Conservation (phyloP, 805 yeast species). For the Pichia heedii region DNA sequence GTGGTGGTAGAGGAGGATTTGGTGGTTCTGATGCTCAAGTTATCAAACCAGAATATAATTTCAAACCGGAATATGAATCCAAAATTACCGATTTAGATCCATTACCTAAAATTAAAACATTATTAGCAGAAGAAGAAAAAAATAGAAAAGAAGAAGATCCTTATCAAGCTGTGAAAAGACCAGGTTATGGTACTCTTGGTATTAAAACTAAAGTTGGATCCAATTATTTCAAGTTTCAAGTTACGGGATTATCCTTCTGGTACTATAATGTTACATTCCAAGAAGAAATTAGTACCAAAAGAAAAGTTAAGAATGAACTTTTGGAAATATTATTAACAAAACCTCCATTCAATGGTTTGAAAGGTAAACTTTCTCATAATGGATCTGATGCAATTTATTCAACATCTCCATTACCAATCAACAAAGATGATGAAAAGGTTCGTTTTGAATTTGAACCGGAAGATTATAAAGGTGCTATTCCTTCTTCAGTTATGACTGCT, state of each 20-base stretch:
- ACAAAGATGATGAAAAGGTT: slow-evolving; percentile 12
- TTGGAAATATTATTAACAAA: slow-evolving; percentile 16
- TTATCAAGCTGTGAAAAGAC: slow-evolving; percentile 13
- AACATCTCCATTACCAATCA: slow-evolving; percentile 14
- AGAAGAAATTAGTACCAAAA: slow-evolving; percentile 13
- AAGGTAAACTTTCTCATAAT: slow-evolving; percentile 16
- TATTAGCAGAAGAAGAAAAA: slow-evolving; percentile 7
- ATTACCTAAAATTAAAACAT: slow-evolving; percentile 9
- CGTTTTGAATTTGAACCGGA: slow-evolving; percentile 14
- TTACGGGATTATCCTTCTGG: slow-evolving; percentile 13
- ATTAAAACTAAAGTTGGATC: slow-evolving; percentile 18
- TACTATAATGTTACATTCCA: slow-evolving; percentile 20
- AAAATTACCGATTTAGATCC: slow-evolving; percentile 11
- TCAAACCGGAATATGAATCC: slow-evolving; percentile 13
- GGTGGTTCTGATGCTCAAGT: slow-evolving; percentile 12
- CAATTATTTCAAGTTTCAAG: slow-evolving; percentile 14
- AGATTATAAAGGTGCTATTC: slow-evolving; percentile 15
- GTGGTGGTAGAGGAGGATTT: slow-evolving; percentile 14
- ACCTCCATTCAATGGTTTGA: slow-evolving; percentile 12
- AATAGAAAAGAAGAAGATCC: slow-evolving; percentile 12
- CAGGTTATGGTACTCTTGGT: slow-evolving; percentile 19
- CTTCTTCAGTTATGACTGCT: slow-evolving; percentile 11
- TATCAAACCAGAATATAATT: slow-evolving; percentile 15
- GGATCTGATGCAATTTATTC: slow-evolving; percentile 17
- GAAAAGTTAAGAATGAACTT: slow-evolving; percentile 14